Evolutionary conservation across 2,329 filamentous ascomycete species (phyloP).

Genomic region (Alternaria sp.): DNA sequence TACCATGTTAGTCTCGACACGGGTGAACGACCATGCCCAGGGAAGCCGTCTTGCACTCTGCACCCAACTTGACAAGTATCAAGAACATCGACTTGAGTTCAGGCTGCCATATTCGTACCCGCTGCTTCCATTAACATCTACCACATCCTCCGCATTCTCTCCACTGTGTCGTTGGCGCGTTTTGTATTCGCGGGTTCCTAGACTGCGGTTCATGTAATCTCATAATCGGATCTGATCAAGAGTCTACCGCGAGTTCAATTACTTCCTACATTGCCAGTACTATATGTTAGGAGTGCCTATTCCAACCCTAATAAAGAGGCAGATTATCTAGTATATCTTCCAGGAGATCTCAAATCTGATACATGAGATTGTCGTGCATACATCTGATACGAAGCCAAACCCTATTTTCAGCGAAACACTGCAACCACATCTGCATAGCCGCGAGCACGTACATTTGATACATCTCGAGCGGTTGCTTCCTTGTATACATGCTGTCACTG

Average conservation of each 20-base stretch:
- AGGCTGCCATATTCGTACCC: not conserved
- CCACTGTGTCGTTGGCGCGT: not conserved
- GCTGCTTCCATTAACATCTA: not conserved
- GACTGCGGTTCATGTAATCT: not conserved
- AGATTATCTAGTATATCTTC: not conserved
- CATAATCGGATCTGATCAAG: not conserved
- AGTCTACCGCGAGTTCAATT: no score
- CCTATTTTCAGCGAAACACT: not conserved
- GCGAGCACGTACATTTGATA: not conserved
- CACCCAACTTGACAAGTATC: not conserved
- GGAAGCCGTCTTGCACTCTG: not conserved
- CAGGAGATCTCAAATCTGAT: not conserved
- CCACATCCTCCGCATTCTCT: not conserved
- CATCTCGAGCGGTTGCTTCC: not conserved
- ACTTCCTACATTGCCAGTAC: not conserved
- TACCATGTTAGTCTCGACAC: not conserved
- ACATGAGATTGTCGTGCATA: not conserved
- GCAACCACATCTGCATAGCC: not conserved
- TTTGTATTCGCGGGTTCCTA: not conserved
- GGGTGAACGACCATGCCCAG: not conserved
- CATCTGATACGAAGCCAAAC: not conserved
- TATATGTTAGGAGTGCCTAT: not conserved
- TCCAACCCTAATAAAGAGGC: not conserved
- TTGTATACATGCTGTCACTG: not conserved
- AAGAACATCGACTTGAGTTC: not conserved